phyloP scores from a whole-genome alignment of 2,329 filamentous ascomycete genomes.

The Aureobasidium sp. region DNA sequence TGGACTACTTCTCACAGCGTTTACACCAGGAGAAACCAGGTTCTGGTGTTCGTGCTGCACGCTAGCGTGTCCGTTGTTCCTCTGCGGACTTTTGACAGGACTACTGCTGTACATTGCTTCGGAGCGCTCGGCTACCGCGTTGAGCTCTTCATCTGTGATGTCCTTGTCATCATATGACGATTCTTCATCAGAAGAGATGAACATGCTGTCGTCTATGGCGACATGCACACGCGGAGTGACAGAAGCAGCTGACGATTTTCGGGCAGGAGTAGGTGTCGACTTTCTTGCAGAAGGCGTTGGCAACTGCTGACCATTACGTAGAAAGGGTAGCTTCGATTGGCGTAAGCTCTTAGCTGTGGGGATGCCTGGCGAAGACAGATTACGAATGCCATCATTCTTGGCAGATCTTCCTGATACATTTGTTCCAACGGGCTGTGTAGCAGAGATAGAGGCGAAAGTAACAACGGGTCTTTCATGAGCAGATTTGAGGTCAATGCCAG shows the following conservation, averaged over 20 bases:
- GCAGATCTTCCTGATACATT: too few relatives aligned
- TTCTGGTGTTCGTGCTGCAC: background rate
- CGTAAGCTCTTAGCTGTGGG: background rate
- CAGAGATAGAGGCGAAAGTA: background rate
- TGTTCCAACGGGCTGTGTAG: background rate
- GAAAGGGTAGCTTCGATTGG: background rate
- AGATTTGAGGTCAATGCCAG: background rate
- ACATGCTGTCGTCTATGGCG: background rate
- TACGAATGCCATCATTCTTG: background rate
- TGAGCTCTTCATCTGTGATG: slow-evolving; percentile 8
- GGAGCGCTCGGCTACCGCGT: background rate
- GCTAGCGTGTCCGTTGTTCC: background rate
- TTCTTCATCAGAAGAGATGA: slow-evolving; percentile 10
- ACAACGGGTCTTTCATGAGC: background rate
- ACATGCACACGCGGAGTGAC: background rate
- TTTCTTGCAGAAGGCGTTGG: background rate
- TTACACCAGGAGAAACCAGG: background rate
- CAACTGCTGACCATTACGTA: background rate
- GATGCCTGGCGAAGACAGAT: background rate
- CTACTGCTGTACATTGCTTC: slow-evolving; percentile 7
- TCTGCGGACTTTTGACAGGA: background rate
- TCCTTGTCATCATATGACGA: slow-evolving; percentile 11
- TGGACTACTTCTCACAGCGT: background rate
- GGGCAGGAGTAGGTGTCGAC: background rate
- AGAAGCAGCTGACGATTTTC: background rate